phyloP scores from a whole-genome alignment of 768 basidiomycete species.

The Lyophyllum decastes region DNA sequence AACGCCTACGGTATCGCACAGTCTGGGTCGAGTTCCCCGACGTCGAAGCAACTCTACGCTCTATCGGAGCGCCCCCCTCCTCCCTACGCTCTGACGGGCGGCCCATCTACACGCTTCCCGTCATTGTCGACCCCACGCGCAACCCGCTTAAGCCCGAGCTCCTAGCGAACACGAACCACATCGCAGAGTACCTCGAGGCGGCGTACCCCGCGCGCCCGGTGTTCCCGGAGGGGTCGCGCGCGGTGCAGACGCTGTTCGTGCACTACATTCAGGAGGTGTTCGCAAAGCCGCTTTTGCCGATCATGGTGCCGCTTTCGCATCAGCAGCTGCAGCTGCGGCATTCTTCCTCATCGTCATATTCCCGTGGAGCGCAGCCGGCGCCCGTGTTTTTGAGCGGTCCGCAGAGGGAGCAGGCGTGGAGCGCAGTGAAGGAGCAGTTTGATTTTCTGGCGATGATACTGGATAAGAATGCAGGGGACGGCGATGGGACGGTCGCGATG shows the following conservation, averaged over 20 bases:
- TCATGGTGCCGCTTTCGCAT: slow-evolving; percentile 71
- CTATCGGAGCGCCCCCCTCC: slow-evolving; percentile 62
- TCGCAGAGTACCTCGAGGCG: slow-evolving; percentile 73
- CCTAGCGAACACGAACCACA: slow-evolving; percentile 59
- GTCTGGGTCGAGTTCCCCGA: slow-evolving; percentile 72
- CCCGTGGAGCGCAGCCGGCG: slow-evolving; percentile 16
- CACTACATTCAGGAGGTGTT: slow-evolving; percentile 70
- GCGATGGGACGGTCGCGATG: slow-evolving; percentile 64
- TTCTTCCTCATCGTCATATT: too few relatives aligned
- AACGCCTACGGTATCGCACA: slow-evolving; percentile 69
- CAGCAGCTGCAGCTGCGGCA: slow-evolving; percentile 53
- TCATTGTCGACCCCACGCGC: slow-evolving; percentile 59
- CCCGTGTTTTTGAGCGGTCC: slow-evolving; percentile 32
- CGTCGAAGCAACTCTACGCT: slow-evolving; percentile 59
- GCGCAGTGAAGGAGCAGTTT: slow-evolving; percentile 65
- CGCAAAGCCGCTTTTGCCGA: slow-evolving; percentile 63
- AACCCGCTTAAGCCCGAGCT: slow-evolving; percentile 48
- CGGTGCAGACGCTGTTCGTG: slow-evolving; percentile 68
- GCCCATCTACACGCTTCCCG: slow-evolving; percentile 69
- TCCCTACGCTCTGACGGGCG: slow-evolving; percentile 54
- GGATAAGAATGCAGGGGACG: slow-evolving; percentile 65
- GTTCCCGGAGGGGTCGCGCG: slow-evolving; percentile 69
- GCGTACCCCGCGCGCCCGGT: slow-evolving; percentile 70
- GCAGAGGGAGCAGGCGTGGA: slow-evolving; percentile 67
- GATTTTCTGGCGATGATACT: slow-evolving; percentile 62